Base-by-base conservation (phyloP, 179 eudicot genomes). In the Silene coronaria region DNA sequence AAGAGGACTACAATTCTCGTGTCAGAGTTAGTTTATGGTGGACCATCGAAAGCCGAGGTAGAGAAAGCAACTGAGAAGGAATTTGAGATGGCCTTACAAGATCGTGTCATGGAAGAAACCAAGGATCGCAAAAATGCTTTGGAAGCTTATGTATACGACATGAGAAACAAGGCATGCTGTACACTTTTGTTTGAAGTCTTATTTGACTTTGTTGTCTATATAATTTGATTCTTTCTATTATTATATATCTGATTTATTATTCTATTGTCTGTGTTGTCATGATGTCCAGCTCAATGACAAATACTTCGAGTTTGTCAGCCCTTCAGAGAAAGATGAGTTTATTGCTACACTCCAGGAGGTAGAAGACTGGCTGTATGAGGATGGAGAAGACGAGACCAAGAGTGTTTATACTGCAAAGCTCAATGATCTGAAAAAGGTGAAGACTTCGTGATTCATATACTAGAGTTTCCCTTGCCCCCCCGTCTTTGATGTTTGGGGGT, bases 281-380 rank as follows among this genome's bases (percentile, higher is more conserved):
- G 42, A 6, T 70, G n/a, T 78, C 76, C 82, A 94, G 97, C 97
- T 94, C 60, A 67, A 90, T 75, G 97, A 92, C 88, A 90, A 87
- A 74, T 91, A 86, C 70, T 80, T 74, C 1, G 96, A 88, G 46
- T 93, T 90, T 76, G 94, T 90, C 45, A 85, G 86, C 3, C 88
- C 89, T 23, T 22, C 87, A 0, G 98, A 92, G 70, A 94, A 84
- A 80, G 98, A 94, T 4, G 92, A 76, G 57, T 82, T 94, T 13
- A 80, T 80, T 67, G 84, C 89, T 69, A 86, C 68, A 71, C 97
- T 93, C 74, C 98, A 93, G 76, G 85, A 86, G 84, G 88, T 85
- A 5, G 97, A 94, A 80, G 98, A 92, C 73, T 94, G 97, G 97
- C 81, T 94, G 79, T 94, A 94, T 74, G 98, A 92, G 83, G 98